Base-by-base conservation (phyloP, 1,284 basidiomycete genomes). In the Sphagnurus paluster region DNA sequence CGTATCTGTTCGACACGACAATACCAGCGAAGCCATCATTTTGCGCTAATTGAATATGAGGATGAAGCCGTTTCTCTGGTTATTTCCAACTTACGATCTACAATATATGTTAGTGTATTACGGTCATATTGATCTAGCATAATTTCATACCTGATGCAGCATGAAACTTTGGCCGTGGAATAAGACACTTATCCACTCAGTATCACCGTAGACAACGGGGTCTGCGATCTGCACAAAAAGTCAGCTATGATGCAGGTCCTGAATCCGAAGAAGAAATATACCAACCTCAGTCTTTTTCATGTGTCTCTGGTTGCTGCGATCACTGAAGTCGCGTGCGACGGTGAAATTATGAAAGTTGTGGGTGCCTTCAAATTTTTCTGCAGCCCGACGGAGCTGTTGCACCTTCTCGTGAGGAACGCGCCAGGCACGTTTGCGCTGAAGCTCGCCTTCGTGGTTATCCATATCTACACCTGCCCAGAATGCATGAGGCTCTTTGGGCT, bases 321-420 rank as follows among this genome's bases (percentile, higher is more conserved):
- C 95, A 6, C 80, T 72, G 66, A 88, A 93, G 37, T 91, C 88
- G 47, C 90, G 84, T 7, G 86, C 89, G 43, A 98, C 83, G 0
- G 97, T 99, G 60, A 95, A 99, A 65, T 99, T 99, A 70, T 98
- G 93, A 66, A 97, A 99, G 66, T 99, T 98, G 67, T 92, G 92
- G 4, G 83, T 85, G 6, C 90, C 93, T 57, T 87, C 77, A 60
- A 84, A 97, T 57, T 76, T 79, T 48, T 75, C 72, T 6, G 84
- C 79, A 1, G 79, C 66, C 11, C 64, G 68, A 46, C 84, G 73
- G 38, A 95, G 72, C 32, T 66, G 62, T 36, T 76, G 73, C 17
- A 95, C 54, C 20, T 80, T 76, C 10, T 76, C 75, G 2, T 68
- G 35, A 28, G 70, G 64, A 17, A 84, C 77, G 42, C 92, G 79